phyloP scores from a whole-genome alignment of 495 filamentous ascomycete species.

The Venustampulla echinocandica region DNA sequence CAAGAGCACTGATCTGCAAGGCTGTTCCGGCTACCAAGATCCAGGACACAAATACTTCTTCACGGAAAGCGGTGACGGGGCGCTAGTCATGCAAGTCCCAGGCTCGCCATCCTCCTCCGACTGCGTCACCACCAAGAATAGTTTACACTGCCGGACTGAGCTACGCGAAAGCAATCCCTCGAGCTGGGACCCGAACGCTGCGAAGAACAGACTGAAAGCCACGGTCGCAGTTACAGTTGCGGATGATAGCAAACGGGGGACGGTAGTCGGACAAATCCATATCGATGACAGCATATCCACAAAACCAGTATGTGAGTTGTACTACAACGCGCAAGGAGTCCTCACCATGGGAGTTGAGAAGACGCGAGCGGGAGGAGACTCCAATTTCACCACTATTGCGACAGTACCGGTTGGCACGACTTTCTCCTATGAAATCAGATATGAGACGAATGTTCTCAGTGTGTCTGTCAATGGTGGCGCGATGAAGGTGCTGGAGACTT shows the following conservation, averaged over 20 bases:
- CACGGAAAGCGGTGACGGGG: slow-evolving; percentile 25
- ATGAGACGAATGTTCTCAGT: slow-evolving; percentile 22
- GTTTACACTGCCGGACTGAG: slow-evolving; percentile 36
- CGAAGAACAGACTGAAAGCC: slow-evolving; percentile 28
- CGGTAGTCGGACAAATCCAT: slow-evolving; percentile 33
- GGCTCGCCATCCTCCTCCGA: slow-evolving; percentile 22
- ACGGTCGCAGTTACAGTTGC: slow-evolving; percentile 19
- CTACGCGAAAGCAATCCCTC: slow-evolving; percentile 26
- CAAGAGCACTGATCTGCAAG: slow-evolving; percentile 20
- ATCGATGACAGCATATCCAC: slow-evolving; percentile 25
- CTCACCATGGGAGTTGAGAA: slow-evolving; percentile 29
- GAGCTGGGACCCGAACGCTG: slow-evolving; percentile 26
- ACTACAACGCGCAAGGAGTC: slow-evolving; percentile 24
- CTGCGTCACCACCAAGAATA: slow-evolving; percentile 31
- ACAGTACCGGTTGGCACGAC: slow-evolving; percentile 21
- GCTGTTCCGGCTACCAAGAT: slow-evolving; percentile 30
- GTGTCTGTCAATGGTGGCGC: slow-evolving; percentile 27
- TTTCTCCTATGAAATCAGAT: slow-evolving; percentile 31
- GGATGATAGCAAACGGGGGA: slow-evolving; percentile 26
- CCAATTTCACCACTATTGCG: slow-evolving; percentile 22
- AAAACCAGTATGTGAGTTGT: slow-evolving; percentile 34
- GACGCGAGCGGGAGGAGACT: slow-evolving; percentile 20
- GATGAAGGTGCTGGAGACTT: slow-evolving; percentile 24
- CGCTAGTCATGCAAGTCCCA: slow-evolving; percentile 30
- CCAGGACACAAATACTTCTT: slow-evolving; percentile 25